A percentile compares a stretch with the other conserved stretches of the same genome.
Evolutionary conservation across 805 yeast species (phyloP).

Genomic region (Candida loeiensis): DNA sequence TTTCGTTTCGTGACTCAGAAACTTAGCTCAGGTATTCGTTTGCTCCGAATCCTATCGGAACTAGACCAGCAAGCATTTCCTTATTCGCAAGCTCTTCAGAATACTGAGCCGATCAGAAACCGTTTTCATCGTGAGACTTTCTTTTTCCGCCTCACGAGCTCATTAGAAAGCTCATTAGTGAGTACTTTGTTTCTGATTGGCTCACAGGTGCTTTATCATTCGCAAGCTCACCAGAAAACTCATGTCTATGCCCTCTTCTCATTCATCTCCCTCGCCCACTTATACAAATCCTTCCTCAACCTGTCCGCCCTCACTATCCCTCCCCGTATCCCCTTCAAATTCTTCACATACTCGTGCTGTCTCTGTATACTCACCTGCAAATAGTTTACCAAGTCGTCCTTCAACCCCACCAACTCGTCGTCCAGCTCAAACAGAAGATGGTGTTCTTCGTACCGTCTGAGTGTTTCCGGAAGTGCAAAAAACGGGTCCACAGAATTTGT

Average conservation of each 20-base stretch:
- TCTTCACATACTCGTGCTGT: slow-evolving; percentile 78
- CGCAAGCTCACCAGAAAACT: too few species aligned
- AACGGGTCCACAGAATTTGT: slow-evolving; percentile 42
- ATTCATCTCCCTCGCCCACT: slow-evolving; percentile 85
- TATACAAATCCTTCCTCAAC: slow-evolving; percentile 61
- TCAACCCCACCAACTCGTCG: slow-evolving; percentile 51
- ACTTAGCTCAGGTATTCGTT: too few species aligned
- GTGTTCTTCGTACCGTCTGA: slow-evolving; percentile 28
- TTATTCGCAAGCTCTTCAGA: too few species aligned
- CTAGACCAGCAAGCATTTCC: too few species aligned
- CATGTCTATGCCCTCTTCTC: slow-evolving; percentile 35
- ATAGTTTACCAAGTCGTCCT: slow-evolving; percentile 46
- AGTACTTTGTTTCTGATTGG: too few species aligned
- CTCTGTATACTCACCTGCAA: slow-evolving; percentile 44
- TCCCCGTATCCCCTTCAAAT: slow-evolving; percentile 66
- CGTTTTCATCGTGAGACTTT: too few species aligned
- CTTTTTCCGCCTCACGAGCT: too few species aligned
- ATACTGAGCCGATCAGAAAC: too few species aligned
- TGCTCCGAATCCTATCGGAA: too few species aligned
- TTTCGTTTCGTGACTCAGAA: too few species aligned
- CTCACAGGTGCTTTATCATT: too few species aligned
- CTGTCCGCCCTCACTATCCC: slow-evolving; percentile 79
- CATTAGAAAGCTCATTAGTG: too few species aligned
- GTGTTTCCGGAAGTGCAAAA: slow-evolving; percentile 54
- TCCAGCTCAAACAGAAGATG: slow-evolving; percentile 21